Percentiles rank a stretch among this genome's conserved stretches.
Evolutionary conservation across 805 yeast species (phyloP).

Genomic region (Yarrowia osloensis): DNA sequence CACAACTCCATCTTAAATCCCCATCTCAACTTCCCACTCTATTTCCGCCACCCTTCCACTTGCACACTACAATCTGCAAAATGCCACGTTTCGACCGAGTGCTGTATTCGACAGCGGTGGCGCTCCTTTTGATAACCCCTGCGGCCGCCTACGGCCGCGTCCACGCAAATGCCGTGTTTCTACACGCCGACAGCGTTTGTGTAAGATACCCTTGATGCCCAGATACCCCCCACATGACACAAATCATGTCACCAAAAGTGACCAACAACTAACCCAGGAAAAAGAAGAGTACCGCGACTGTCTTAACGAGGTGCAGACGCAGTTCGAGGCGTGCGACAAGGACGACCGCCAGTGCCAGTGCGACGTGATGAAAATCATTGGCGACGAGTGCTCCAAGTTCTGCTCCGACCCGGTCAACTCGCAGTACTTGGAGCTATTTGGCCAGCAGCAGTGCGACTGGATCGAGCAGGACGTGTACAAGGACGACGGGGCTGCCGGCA

Average conservation of each 20-base stretch:
- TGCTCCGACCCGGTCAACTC: constrained; percentile 25
- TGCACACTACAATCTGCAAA: not conserved
- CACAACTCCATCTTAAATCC: too few relatives aligned
- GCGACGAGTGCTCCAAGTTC: constrained; percentile 35
- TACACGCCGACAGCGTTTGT: constrained; percentile 20
- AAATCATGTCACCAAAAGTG: not conserved
- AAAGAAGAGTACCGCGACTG: constrained; percentile 12
- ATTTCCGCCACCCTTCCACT: not conserved
- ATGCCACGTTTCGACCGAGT: not conserved
- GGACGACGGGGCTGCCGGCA: not conserved
- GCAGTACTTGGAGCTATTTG: constrained; percentile 15
- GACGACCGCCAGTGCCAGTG: constrained; percentile 35
- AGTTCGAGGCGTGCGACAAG: constrained; percentile 33
- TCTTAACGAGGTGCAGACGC: constrained; percentile 33
- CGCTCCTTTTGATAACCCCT: not conserved
- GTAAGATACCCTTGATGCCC: not conserved
- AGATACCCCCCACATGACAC: too few relatives aligned
- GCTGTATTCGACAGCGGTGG: not conserved
- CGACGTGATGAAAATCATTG: constrained; percentile 30
- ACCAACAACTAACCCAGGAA: constrained; percentile 1
- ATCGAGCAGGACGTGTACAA: constrained; percentile 9
- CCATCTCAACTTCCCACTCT: not conserved
- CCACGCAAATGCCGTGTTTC: constrained; percentile 26
- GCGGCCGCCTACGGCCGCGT: not conserved
- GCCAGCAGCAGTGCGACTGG: constrained; percentile 14